A percentile compares a stretch with the other conserved stretches of the same genome.
Evolutionary conservation across 768 basidiomycete genomes (phyloP).

Genomic region (Chalciporus pseudorubinellus): DNA sequence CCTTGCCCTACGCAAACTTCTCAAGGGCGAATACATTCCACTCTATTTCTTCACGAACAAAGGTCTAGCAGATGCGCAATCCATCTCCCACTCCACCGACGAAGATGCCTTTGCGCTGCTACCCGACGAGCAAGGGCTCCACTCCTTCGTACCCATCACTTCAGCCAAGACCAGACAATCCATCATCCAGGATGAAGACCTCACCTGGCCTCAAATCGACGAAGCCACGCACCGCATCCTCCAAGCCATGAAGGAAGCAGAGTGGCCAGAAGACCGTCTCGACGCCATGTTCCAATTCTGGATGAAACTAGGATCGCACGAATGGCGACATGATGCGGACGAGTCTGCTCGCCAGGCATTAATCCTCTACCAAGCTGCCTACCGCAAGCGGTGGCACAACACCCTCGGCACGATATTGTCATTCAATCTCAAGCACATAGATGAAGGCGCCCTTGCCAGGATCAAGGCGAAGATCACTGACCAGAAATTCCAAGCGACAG

Average conservation of each 20-base stretch:
- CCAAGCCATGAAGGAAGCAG: not conserved
- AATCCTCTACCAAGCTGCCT: no score
- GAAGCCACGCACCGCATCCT: not conserved
- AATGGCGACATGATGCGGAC: no score
- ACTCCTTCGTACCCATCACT: not conserved
- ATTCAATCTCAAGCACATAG: no score
- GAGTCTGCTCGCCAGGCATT: no score
- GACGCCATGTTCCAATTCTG: no score
- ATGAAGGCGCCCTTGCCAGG: no score
- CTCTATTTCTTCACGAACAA: conserved; percentile 1
- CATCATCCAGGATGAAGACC: not conserved
- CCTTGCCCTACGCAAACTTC: not conserved
- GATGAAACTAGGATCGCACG: no score
- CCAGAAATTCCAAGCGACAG: no score
- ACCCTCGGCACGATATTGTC: no score
- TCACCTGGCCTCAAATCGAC: not conserved
- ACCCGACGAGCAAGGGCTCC: not conserved
- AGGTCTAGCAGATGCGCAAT: not conserved
- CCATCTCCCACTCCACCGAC: not conserved
- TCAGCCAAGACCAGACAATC: not conserved
- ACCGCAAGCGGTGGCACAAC: no score
- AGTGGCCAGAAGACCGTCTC: not conserved
- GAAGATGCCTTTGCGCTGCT: not conserved
- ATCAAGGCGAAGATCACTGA: no score
- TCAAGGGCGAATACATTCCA: not conserved